Conservation (phyloP, 805 yeast genomes). For the Sugiyamaella lignohabitans region DNA sequence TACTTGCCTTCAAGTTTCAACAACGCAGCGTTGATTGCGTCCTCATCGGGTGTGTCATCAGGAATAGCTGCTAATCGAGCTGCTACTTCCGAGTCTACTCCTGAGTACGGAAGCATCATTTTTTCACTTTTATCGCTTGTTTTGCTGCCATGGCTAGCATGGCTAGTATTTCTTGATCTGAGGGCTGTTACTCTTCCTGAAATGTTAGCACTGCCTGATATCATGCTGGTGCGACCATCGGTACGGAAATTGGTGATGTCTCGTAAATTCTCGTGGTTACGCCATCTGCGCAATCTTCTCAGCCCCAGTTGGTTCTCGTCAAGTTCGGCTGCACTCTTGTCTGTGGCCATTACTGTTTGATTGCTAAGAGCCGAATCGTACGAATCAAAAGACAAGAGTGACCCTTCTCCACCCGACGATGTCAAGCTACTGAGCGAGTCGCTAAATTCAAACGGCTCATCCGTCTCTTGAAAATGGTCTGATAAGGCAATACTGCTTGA, state of each 20-base stretch:
- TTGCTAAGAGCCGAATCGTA: slow-evolving; percentile 31
- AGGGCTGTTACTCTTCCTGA: background rate
- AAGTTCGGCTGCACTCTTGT: background rate
- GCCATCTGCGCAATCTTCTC: slow-evolving; percentile 3
- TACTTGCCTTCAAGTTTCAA: slow-evolving; percentile 69
- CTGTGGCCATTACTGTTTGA: background rate
- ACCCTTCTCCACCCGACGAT: background rate
- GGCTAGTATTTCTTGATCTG: background rate
- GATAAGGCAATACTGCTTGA: no score
- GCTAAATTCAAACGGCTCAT: background rate
- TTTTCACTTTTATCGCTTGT: no score
- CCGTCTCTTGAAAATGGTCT: no score
- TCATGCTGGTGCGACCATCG: background rate
- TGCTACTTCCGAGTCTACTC: slow-evolving; percentile 13
- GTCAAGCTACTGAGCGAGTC: slow-evolving; percentile 1
- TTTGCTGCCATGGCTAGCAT: no score
- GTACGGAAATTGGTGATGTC: slow-evolving; percentile 4
- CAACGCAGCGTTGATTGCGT: slow-evolving; percentile 71
- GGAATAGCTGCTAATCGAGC: slow-evolving; percentile 42
- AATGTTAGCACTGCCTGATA: background rate
- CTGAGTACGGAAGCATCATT: slow-evolving; percentile 61
- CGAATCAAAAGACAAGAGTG: slow-evolving; percentile 3
- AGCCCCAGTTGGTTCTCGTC: background rate
- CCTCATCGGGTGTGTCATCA: slow-evolving; percentile 61
- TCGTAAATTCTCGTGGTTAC: slow-evolving; percentile 11